phyloP scores from a whole-genome alignment of 495 filamentous ascomycete genomes.

The Monascus purpureus region DNA sequence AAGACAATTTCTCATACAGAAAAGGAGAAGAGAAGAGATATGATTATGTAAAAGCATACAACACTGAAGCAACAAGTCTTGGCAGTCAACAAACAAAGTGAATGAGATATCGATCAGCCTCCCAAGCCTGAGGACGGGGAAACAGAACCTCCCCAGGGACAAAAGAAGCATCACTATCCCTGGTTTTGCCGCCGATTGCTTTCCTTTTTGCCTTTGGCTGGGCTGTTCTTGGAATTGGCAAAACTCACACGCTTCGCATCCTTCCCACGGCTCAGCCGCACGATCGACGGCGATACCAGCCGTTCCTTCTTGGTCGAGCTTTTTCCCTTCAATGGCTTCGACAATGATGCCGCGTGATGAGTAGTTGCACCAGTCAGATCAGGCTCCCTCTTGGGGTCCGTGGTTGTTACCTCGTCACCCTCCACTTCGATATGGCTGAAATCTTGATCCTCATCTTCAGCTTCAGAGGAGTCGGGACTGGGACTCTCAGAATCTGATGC shows the following conservation, averaged over 20 bases:
- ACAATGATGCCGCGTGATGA: constrained; percentile 15
- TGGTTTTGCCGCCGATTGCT: constrained; percentile 8
- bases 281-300: constrained; percentile 27
- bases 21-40: constrained; percentile 3
- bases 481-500: constrained; percentile 36
- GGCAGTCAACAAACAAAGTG: too few relatives aligned
- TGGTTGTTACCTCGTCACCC: constrained; percentile 31
- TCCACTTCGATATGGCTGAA: constrained; percentile 40
- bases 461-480: constrained; percentile 27
- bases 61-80: too few relatives aligned
- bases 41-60: constrained; percentile 2
- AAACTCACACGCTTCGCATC: constrained; percentile 36
- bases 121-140: constrained; percentile 2
- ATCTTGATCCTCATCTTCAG: constrained; percentile 30
- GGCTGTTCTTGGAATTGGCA: constrained; percentile 24
- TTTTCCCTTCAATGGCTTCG: constrained; percentile 31
- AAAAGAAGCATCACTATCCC: constrained; percentile 3
- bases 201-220: constrained; percentile 15
- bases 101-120: too few relatives aligned
- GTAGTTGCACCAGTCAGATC: constrained; percentile 20
- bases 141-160: not conserved
- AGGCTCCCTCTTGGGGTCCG: constrained; percentile 22
- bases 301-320: constrained; percentile 32
- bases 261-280: constrained; percentile 25
- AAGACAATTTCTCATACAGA: constrained; percentile 9